These are phyloP conservation scores for Pelargonium citronellum DNA, from an alignment of 441 rosid species.

Conservation along the genomic window DNA sequence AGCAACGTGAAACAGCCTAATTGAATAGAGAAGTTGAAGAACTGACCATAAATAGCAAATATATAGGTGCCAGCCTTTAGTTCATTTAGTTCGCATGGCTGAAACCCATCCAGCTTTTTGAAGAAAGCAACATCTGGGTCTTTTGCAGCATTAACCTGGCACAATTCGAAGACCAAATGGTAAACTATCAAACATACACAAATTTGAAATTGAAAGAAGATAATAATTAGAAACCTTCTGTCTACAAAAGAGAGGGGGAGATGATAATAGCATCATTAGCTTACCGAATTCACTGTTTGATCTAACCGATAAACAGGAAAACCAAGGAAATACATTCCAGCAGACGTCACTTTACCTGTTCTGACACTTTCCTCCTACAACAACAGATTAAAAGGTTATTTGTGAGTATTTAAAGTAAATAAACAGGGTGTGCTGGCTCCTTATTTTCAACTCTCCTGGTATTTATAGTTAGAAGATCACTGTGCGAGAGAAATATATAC, in stretches of 20 bases:
- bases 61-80: slow-evolving; percentile 74
- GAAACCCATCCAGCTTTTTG: slow-evolving; percentile 84
- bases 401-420: too few species aligned
- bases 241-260: not conserved
- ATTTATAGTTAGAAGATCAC: not conserved
- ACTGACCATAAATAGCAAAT: slow-evolving; percentile 87
- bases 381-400: too few species aligned
- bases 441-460: not conserved
- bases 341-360: slow-evolving; percentile 70
- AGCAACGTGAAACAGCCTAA: slow-evolving; percentile 7
- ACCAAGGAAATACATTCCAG: slow-evolving; percentile 95
- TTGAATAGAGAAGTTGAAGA: slow-evolving; percentile 19
- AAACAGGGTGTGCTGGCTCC: not conserved
- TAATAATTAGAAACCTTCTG: not conserved
- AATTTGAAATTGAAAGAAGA: slow-evolving; percentile 5
- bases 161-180: slow-evolving; percentile 16
- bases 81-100: slow-evolving; percentile 84
- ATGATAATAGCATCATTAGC: slow-evolving; percentile 23
- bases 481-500: slow-evolving; percentile 28
- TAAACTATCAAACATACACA: slow-evolving; percentile 17
- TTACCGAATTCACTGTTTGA: slow-evolving; percentile 61
- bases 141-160: slow-evolving; percentile 67
- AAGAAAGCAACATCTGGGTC: slow-evolving; percentile 87
- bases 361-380: slow-evolving; percentile 75
- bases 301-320: slow-evolving; percentile 85